Evolutionary conservation across 1,284 basidiomycete species (phyloP).

Genomic region (Rhizoctonia solani): DNA sequence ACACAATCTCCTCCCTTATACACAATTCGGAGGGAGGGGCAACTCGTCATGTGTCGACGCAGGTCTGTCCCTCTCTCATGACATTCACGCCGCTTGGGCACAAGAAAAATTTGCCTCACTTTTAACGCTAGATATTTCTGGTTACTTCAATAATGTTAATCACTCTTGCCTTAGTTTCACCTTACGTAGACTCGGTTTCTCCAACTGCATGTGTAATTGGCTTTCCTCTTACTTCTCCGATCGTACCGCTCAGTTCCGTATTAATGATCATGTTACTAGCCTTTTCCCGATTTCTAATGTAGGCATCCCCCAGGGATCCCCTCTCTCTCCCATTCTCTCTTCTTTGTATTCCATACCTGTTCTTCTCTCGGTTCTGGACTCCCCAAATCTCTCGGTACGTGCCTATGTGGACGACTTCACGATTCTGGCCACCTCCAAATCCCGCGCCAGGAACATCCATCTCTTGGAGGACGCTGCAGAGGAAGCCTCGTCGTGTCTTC

Average conservation of each 20-base stretch:
- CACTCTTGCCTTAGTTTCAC: slow-evolving; percentile 38
- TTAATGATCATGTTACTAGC: slow-evolving; percentile 39
- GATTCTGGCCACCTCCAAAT: background rate
- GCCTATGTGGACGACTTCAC: slow-evolving; percentile 22
- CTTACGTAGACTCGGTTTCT: slow-evolving; percentile 29
- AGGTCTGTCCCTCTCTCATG: slow-evolving; percentile 41
- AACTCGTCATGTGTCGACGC: slow-evolving; percentile 42
- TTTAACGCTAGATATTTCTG: slow-evolving; percentile 45
- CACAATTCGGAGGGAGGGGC: slow-evolving; percentile 43
- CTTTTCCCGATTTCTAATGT: background rate
- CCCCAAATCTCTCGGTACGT: background rate
- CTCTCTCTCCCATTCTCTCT: slow-evolving; percentile 23
- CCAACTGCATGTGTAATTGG: slow-evolving; percentile 32
- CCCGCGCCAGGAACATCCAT: background rate
- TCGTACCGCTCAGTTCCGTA: slow-evolving; percentile 41
- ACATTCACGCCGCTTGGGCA: slow-evolving; percentile 43
- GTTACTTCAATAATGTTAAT: slow-evolving; percentile 45
- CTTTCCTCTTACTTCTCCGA: slow-evolving; percentile 36
- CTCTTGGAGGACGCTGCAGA: slow-evolving; percentile 16
- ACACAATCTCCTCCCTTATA: slow-evolving; percentile 40
- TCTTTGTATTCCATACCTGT: slow-evolving; percentile 32
- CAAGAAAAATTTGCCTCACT: slow-evolving; percentile 40
- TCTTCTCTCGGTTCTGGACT: slow-evolving; percentile 1
- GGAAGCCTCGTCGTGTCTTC: too few species aligned
- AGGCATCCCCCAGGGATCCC: slow-evolving; percentile 34